phyloP scores from a whole-genome alignment of 2,329 filamentous ascomycete genomes.

The Diaporthe ampelina region DNA sequence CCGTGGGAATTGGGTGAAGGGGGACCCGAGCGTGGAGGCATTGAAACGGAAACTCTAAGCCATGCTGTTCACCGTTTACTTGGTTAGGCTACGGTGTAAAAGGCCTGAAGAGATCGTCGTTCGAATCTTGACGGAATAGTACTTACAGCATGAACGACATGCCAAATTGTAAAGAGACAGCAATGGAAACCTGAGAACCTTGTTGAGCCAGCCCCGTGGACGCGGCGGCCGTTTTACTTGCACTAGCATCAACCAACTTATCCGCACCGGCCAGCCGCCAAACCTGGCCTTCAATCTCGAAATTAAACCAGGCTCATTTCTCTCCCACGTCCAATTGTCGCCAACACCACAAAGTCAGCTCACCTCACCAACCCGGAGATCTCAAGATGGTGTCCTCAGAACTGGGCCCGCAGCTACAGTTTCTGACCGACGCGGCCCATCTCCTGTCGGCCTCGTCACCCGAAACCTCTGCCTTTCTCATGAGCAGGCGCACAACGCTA shows the following conservation, averaged over 20 bases:
- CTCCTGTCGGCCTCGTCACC: slow-evolving; percentile 66
- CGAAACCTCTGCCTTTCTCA: slow-evolving; percentile 70
- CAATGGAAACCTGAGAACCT: not conserved
- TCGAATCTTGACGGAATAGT: no score
- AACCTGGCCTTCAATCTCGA: not conserved
- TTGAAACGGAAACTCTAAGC: not conserved
- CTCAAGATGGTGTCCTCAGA: slow-evolving; percentile 41
- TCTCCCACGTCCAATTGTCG: not conserved
- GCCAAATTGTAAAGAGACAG: not conserved
- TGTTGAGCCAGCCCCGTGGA: not conserved
- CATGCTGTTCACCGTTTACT: not conserved
- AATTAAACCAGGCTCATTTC: not conserved
- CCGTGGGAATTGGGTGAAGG: no score
- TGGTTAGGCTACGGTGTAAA: not conserved
- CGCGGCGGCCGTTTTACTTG: slow-evolving; percentile 16
- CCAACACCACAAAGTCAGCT: not conserved
- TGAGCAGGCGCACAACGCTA: slow-evolving; percentile 66
- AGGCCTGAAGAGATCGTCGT: not conserved
- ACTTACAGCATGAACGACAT: not conserved
- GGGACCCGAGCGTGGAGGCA: no score
- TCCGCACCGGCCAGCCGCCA: not conserved
- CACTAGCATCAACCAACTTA: slow-evolving; percentile 20
- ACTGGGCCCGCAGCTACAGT: slow-evolving; percentile 53
- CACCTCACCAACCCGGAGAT: not conserved
- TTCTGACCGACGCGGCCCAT: slow-evolving; percentile 72